Evolutionary conservation across 306 rosid species (phyloP).

Genomic region (Argentina anserina): DNA sequence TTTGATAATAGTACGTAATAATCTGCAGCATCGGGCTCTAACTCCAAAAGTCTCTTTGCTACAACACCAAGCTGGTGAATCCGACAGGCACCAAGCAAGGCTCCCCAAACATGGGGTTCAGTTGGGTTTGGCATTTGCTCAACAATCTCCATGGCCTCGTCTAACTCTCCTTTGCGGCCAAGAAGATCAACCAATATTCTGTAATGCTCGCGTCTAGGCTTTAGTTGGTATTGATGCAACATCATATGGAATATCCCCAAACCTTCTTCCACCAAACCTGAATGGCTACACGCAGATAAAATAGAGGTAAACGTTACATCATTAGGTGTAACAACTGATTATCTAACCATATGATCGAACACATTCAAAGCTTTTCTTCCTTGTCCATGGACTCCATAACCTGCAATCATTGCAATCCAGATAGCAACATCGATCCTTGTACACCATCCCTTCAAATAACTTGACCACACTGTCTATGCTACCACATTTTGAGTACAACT

Average conservation of each 20-base stretch:
- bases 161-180: slow-evolving; percentile 72
- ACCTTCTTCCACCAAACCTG: slow-evolving; percentile 74
- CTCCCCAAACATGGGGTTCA: slow-evolving; percentile 74
- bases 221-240: slow-evolving; percentile 44
- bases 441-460: slow-evolving; percentile 46
- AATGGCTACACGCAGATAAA: slow-evolving; percentile 80
- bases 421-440: slow-evolving; percentile 68
- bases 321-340: slow-evolving; percentile 50
- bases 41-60: slow-evolving; percentile 49
- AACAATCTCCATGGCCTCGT: slow-evolving; percentile 55
- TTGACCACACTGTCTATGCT: slow-evolving; percentile 45
- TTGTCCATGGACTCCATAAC: slow-evolving; percentile 70
- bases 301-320: slow-evolving; percentile 57
- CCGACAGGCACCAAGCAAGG: slow-evolving; percentile 73
- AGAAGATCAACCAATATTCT: slow-evolving; percentile 83
- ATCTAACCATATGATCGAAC: slow-evolving; percentile 48
- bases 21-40: slow-evolving; percentile 62
- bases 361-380: slow-evolving; percentile 50
- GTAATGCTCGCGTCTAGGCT: slow-evolving; percentile 58
- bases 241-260: slow-evolving; percentile 51
- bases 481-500: slow-evolving; percentile 72
- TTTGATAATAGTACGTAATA: slow-evolving; percentile 61
- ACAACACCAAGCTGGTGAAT: slow-evolving; percentile 70
- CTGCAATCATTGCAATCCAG: slow-evolving; percentile 84
- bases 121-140: slow-evolving; percentile 45